Evolutionary conservation across 495 filamentous ascomycete genomes (phyloP).

Genomic region (Aspergillus ostianus): DNA sequence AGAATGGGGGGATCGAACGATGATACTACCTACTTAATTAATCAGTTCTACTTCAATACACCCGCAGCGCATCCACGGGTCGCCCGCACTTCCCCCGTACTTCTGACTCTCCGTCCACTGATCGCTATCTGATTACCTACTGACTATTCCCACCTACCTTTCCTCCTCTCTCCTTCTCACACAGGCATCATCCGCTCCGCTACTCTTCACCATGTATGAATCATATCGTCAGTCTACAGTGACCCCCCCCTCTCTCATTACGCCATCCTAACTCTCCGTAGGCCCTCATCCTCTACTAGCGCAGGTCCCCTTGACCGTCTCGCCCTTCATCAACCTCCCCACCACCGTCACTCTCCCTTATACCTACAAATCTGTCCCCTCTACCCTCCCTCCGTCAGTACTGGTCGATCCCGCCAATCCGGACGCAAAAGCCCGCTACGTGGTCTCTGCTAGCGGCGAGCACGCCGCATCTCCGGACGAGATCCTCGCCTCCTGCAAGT

Average conservation of each 20-base stretch:
- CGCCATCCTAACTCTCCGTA: slow-evolving; percentile 33
- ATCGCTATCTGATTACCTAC: too few relatives aligned
- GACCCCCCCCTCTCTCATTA: not conserved
- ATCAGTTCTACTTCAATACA: too few relatives aligned
- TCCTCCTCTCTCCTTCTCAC: slow-evolving; percentile 4
- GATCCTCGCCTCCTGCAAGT: slow-evolving; percentile 75
- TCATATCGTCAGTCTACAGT: slow-evolving; percentile 37
- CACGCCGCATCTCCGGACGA: slow-evolving; percentile 79
- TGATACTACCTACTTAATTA: too few relatives aligned
- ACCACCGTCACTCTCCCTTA: slow-evolving; percentile 90
- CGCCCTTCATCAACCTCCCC: slow-evolving; percentile 90
- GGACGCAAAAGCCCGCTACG: slow-evolving; percentile 58
- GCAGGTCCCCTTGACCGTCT: slow-evolving; percentile 89
- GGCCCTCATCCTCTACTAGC: slow-evolving; percentile 84
- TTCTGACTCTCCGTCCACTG: not conserved
- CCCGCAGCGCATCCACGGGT: too few relatives aligned
- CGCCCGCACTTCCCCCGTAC: too few relatives aligned
- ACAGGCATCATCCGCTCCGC: not conserved
- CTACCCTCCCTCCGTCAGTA: slow-evolving; percentile 76
- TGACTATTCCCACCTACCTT: not conserved
- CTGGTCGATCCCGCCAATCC: slow-evolving; percentile 51
- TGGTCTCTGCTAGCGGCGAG: slow-evolving; percentile 66
- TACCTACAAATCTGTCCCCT: slow-evolving; percentile 86
- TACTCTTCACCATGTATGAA: slow-evolving; percentile 40
- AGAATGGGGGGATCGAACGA: too few relatives aligned